phyloP scores from a whole-genome alignment of 768 basidiomycete species.

The Collybia sordida region DNA sequence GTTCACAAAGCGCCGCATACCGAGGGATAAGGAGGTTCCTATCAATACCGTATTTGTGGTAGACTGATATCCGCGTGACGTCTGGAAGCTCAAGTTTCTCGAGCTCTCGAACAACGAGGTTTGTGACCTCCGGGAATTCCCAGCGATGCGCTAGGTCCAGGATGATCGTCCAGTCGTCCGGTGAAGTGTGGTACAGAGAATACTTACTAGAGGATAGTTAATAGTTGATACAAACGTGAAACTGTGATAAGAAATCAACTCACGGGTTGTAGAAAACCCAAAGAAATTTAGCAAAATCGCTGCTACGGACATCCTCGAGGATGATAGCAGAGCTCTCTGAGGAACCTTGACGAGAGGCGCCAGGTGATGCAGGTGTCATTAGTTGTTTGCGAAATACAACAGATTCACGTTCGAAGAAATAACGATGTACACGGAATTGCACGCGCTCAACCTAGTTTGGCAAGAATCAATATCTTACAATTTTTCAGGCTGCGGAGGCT shows the following conservation, averaged over 20 bases:
- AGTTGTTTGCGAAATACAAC: constrained; percentile 40
- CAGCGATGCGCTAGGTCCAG: constrained; percentile 57
- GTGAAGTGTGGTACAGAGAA: constrained; percentile 49
- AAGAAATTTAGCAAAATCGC: constrained; percentile 44
- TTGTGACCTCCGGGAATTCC: constrained; percentile 55
- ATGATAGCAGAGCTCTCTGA: constrained; percentile 42
- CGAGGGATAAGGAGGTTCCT: constrained; percentile 49
- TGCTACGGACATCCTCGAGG: constrained; percentile 35
- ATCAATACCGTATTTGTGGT: constrained; percentile 52
- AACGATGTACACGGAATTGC: constrained; percentile 53
- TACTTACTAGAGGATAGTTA: constrained; percentile 42
- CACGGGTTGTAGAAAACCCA: constrained; percentile 61
- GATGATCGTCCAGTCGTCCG: constrained; percentile 57
- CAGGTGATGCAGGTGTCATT: constrained; percentile 27
- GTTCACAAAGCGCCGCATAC: constrained; percentile 52
- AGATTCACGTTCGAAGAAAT: constrained; percentile 55
- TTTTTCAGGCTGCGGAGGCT: constrained; percentile 29
- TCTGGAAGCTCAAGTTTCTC: constrained; percentile 46
- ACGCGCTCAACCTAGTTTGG: constrained; percentile 47
- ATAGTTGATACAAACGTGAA: background rate
- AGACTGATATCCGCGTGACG: constrained; percentile 54
- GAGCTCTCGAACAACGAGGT: constrained; percentile 59
- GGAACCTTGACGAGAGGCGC: constrained; percentile 31
- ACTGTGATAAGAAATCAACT: constrained; percentile 17
- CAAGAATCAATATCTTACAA: constrained; percentile 30